phyloP scores from a whole-genome alignment of 768 basidiomycete genomes.

The Collybia sp. region DNA sequence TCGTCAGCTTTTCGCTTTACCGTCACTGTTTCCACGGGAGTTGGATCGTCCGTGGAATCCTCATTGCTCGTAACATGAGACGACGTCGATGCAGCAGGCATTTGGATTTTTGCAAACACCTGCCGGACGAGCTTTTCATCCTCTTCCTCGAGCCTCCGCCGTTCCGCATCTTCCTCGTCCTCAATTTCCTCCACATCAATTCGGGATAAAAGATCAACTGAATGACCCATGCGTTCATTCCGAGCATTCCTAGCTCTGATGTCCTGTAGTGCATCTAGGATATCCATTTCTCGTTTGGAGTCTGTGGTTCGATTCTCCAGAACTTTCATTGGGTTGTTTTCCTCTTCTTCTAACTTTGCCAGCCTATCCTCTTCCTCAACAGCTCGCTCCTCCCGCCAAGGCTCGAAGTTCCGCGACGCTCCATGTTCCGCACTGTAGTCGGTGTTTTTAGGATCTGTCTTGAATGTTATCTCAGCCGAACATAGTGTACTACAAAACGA shows the following conservation, averaged over 20 bases:
- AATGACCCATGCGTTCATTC: constrained; percentile 80
- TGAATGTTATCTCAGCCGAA: constrained; percentile 98
- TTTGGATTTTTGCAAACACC: constrained; percentile 75
- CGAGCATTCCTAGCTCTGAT: constrained; percentile 83
- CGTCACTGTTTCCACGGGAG: constrained; percentile 41
- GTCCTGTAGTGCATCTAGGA: constrained; percentile 92
- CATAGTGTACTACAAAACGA: constrained; percentile 69
- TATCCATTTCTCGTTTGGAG: constrained; percentile 97
- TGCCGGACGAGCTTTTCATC: constrained; percentile 88
- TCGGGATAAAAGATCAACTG: constrained; percentile 63
- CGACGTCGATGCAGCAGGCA: constrained; percentile 27
- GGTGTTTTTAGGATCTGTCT: constrained; percentile 98
- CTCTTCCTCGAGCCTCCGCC: constrained; percentile 76
- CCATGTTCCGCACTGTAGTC: constrained; percentile 94
- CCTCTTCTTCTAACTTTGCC: constrained; percentile 84
- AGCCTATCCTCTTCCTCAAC: constrained; percentile 81
- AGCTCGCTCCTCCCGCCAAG: constrained; percentile 83
- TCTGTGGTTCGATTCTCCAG: constrained; percentile 90
- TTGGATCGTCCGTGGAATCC: constrained; percentile 9
- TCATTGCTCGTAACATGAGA: constrained; percentile 8
- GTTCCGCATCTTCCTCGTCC: constrained; percentile 70
- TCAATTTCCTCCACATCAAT: constrained; percentile 67
- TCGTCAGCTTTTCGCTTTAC: constrained; percentile 84
- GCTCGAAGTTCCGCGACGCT: constrained; percentile 96
- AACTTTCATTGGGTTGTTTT: constrained; percentile 96